Base-by-base conservation (phyloP, 2,329 filamentous ascomycete genomes). In the Aspergillus thermomutatus region DNA sequence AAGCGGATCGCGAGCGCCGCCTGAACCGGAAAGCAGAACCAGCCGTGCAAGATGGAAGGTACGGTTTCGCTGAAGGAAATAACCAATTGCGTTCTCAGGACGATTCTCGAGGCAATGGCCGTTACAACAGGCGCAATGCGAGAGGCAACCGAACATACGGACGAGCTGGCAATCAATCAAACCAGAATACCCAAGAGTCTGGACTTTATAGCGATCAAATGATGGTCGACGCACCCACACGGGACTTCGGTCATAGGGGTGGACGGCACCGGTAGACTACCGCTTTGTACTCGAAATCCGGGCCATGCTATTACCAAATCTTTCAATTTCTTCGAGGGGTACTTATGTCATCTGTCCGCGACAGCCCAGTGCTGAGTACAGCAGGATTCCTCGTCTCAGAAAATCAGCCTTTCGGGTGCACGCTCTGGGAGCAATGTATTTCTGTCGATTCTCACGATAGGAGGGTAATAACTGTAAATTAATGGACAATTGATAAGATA, bases 191-290 rank as follows among this genome's bases (percentile, higher is more conserved):
- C 6, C 60, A 65, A 43, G 62, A 66, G 8, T 55, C 64, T 3
- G 65, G 70, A 3, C 64, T 75, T 3, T 75, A 76, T 57, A 75
- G 74, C 50, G 74, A 77, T 56, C 59, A 72, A 56, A 76, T 77
- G 72, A 71, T 75, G 69, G 64, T 72, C 17, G 74, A 76, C 61
- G 64, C 67, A n/a, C 71, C 72, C 11, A 50, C 62, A 26, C 63
- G 61, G 49, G 62, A 60, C n/a, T 60, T 61, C 2, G 64, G 62
- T 28, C 61, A 60, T 50, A 59, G 60, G 28, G 57, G 64, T 21
- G 62, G 58, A 55, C 52, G 64, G 31, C 55, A 63, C 19, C 61
- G 66, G 27, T 65, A 55, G 57, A 28, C 10, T 21, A 4, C 19
- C 27, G 23, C 21, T 5, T 45, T 23, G 25, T 10, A n/a, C n/a